Evolutionary conservation across 2,329 filamentous ascomycete species (phyloP).

Genomic region (Aspergillus vadensis): DNA sequence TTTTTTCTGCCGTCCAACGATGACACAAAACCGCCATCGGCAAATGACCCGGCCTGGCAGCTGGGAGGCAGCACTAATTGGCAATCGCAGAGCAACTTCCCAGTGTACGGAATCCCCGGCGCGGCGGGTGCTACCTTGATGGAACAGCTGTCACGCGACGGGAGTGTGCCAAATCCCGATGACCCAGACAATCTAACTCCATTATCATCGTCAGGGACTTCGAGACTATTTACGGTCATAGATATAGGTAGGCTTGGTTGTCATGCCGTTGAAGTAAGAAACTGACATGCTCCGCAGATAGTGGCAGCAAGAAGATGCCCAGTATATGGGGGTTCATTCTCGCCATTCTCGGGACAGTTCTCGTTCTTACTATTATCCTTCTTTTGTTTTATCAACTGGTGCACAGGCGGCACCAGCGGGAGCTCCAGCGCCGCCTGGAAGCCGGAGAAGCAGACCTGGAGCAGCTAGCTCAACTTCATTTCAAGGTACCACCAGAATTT

Average conservation of each 20-base stretch:
- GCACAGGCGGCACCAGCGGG: constrained; percentile 69
- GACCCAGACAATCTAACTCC: background rate
- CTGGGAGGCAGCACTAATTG: constrained; percentile 70
- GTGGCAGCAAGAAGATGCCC: constrained; percentile 53
- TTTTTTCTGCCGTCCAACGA: constrained; percentile 54
- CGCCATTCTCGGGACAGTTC: constrained; percentile 77
- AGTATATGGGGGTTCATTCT: constrained; percentile 80
- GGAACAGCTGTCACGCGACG: constrained; percentile 69
- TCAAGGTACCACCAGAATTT: constrained; percentile 72
- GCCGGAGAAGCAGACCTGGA: constrained; percentile 84
- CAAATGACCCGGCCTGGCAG: constrained; percentile 68
- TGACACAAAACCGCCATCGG: constrained; percentile 63
- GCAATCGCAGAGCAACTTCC: constrained; percentile 70
- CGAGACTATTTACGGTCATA: constrained; percentile 54
- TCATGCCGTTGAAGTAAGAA: background rate
- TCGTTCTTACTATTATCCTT: constrained; percentile 66
- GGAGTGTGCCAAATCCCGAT: constrained; percentile 42
- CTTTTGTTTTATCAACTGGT: constrained; percentile 73
- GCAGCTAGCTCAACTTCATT: constrained; percentile 76
- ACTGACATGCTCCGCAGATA: constrained; percentile 18
- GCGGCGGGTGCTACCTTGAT: constrained; percentile 68
- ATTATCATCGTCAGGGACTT: constrained; percentile 11
- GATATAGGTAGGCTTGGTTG: constrained; percentile 43
- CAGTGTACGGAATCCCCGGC: constrained; percentile 79
- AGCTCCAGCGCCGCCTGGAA: constrained; percentile 69